These are phyloP conservation scores for Dryadomyces sulphureus DNA, from an alignment of 2,329 filamentous ascomycete species.

Conservation along the genomic window DNA sequence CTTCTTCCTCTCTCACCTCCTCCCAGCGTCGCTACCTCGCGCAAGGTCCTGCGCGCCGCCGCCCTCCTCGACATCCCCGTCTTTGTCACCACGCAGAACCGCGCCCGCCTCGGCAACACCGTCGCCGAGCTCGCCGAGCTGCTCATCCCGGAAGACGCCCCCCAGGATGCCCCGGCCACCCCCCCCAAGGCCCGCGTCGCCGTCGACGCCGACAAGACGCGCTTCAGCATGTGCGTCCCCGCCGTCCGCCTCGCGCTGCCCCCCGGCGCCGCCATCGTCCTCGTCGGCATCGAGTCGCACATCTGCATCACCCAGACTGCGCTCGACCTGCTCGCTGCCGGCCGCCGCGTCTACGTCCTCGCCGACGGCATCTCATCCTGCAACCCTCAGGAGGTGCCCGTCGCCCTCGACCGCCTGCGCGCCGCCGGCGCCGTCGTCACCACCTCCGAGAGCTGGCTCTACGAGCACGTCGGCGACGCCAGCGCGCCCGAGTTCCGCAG, in stretches of 20 bases:
- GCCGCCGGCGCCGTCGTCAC: conserved; percentile 67
- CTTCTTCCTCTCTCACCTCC: not conserved
- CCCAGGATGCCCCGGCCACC: conserved; percentile 10
- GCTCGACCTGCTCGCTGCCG: conserved; percentile 59
- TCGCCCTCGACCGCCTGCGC: conserved; percentile 65
- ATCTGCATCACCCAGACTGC: conserved; percentile 92
- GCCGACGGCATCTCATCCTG: conserved; percentile 84
- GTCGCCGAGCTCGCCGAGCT: conserved; percentile 52
- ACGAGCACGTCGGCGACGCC: conserved; percentile 80
- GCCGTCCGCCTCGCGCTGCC: conserved; percentile 33
- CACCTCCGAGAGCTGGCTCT: conserved; percentile 78
- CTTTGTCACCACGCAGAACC: conserved; percentile 76
- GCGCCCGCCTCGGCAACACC: conserved; percentile 62
- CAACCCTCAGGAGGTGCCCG: conserved; percentile 63
- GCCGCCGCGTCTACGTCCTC: conserved; percentile 73
- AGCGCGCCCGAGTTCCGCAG: conserved; percentile 55
- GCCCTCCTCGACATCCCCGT: conserved; percentile 59
- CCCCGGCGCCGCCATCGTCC: conserved; percentile 35
- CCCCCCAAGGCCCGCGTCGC: conserved; percentile 5
- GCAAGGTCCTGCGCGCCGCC: conserved; percentile 54
- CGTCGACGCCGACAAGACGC: conserved; percentile 63
- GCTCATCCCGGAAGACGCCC: conserved; percentile 33
- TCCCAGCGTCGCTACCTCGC: conserved; percentile 45
- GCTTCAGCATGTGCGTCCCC: conserved; percentile 77
- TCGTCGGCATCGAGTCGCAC: conserved; percentile 86